Evolutionary conservation across 352 stramenopile genomes (phyloP), one percentile per base, ranked within the genome.

Genomic region (Phytophthora cajani): DNA sequence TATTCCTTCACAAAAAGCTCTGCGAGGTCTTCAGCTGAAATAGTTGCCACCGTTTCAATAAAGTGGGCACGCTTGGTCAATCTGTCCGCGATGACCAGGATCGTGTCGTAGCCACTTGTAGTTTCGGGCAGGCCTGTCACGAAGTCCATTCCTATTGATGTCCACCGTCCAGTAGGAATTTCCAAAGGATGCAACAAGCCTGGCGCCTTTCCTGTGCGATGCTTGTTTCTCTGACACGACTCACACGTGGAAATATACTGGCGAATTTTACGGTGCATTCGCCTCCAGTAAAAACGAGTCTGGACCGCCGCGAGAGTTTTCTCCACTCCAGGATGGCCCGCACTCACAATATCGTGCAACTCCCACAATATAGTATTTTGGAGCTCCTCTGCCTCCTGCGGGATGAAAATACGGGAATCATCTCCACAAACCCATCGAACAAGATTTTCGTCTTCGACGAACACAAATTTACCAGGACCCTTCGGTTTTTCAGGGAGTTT

Each of bases 141-240:
- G 11, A 70, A 63, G 23, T 70, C 54, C 54, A 70, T 70, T 38
- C 30, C 49, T 10, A 58, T 65, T 8, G 30, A 57, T 17, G 27
- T 27, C 58, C 46, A 65, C 2, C 23, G 16, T 14, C 23, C 32
- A 2, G 44, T 33, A 40, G 58, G 46, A 2, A 38, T 17, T 33
- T 57, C 44, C 23, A 56, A 27, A 23, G 58, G 27, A 12, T 25
- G 17, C 8, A 65, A 47, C 10, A 50, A 19, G 9, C 58, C 46
- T 1, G 58, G 19, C 3, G 58, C 11, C 50, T 65, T 65, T 3
- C 32, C 46, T 12, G 44, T 23, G 30, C 46, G 14, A 9, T 14
- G 11, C 30, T 65, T 51, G n/a, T 16, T n/a, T 21, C 58, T 17
- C 23, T 64, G 44, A 16, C 21, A 57, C 12, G 32, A 30, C 40